Evolutionary conservation across 108 stramenopile species (phyloP).

Genomic region (Skeletonema potamos): DNA sequence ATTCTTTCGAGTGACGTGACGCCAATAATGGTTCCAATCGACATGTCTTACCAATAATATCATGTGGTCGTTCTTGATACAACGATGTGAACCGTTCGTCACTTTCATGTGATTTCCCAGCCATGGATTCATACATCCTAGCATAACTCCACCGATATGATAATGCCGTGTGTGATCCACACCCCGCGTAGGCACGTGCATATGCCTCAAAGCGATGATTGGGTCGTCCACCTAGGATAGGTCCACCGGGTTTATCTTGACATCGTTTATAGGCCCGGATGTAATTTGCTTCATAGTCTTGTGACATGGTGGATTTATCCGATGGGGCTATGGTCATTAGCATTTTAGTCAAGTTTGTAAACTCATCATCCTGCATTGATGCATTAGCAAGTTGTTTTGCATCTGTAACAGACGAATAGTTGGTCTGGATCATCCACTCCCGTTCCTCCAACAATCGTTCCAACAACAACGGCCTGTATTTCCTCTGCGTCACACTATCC

Average conservation of each 20-base stretch:
- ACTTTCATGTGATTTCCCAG: conserved; percentile 55
- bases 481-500: conserved; percentile 52
- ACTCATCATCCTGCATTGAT: neutral
- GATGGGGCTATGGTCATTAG: conserved; percentile 32
- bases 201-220: conserved; percentile 84
- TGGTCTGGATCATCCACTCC: conserved; percentile 58
- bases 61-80: conserved; percentile 53
- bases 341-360: conserved; percentile 35
- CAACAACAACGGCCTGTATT: conserved; percentile 65
- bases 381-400: too few species aligned
- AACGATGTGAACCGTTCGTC: conserved; percentile 57
- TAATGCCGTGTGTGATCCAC: conserved; percentile 51
- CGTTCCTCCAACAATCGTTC: conserved; percentile 70
- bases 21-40: conserved; percentile 71
- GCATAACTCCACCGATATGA: conserved; percentile 79
- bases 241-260: conserved; percentile 82
- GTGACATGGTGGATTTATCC: conserved; percentile 8
- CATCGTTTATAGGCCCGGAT: conserved; percentile 72
- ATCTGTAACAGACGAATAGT: too few species aligned
- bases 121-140: conserved; percentile 69
- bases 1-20: conserved; percentile 51
- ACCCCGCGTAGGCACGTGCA: conserved; percentile 82
- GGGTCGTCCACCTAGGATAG: conserved; percentile 65
- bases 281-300: conserved; percentile 66
- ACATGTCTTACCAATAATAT: conserved; percentile 62